Base-by-base conservation (phyloP, 306 rosid genomes). In the Dryas octopetala region DNA sequence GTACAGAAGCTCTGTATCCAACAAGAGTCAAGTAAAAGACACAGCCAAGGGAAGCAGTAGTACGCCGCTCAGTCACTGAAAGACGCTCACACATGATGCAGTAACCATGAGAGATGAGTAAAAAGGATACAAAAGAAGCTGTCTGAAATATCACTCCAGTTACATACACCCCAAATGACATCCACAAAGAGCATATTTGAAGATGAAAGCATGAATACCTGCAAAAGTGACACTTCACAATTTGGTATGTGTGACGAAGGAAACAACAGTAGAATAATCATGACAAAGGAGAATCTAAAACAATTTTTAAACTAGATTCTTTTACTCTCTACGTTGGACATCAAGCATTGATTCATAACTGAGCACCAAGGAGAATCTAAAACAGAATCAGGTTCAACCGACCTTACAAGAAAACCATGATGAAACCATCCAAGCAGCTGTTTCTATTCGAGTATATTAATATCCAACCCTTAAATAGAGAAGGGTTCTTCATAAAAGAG, bases 91-190 rank as follows among this genome's bases (percentile, higher is more conserved):
- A 92, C 91, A 83, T 90, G 84, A 96, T 92, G 88, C 98, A 96
- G 85, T 96, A 96, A 69, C 99, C 99, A 81, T 92, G 93, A 78
- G 99, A 83, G 73, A 92, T 92, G 77, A 96, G 99, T 81, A 96
- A 66, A 85, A 96, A 92, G 40, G 92, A 90, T 81, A 92, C 92
- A 66, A 92, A 89, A 55, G 96, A 90, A 77, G 92, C 91, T 64
- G 98, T 96, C 84, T 96, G 97, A 77, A 96, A 92, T 49, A 96
- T 91, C 86, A 96, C 97, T 79, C 98, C 99, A 16, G 96, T 96
- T 74, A 96, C 86, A 60, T 96, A 92, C 52, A 90, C 98, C 76
- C 97, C 99, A 71, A 96, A 96, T 78, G 99, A 96, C 93, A 96
- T 90, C 99, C 99, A 96, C 83, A 96, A 81, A 59, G 99, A 96